A percentile compares a stretch with the other conserved stretches of the same genome.
Evolutionary conservation across 2,329 filamentous ascomycete species (phyloP).

Genomic region (Elsinoe fawcettii): DNA sequence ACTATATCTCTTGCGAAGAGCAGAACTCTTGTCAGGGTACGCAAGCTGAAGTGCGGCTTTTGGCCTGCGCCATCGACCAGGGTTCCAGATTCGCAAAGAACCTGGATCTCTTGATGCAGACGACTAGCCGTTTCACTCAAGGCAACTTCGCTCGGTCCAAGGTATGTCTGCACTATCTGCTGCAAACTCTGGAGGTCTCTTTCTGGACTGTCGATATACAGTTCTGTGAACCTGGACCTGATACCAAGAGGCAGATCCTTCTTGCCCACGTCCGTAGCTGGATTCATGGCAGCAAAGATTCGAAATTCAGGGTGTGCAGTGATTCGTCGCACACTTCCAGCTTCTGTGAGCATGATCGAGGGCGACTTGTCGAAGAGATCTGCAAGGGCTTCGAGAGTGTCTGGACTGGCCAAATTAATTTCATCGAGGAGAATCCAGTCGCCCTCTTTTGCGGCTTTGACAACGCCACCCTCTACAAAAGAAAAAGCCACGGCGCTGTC

Average conservation of each 20-base stretch:
- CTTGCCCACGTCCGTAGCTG: constrained; percentile 94
- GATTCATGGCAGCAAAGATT: constrained; percentile 98
- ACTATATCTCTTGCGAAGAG: constrained; percentile 82
- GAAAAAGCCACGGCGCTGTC: constrained; percentile 75
- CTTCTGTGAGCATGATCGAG: constrained; percentile 84
- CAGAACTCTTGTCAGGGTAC: constrained; percentile 83
- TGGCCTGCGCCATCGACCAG: constrained; percentile 93
- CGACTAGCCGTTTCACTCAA: constrained; percentile 68
- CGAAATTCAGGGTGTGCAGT: constrained; percentile 86
- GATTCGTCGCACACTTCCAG: constrained; percentile 84
- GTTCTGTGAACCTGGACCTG: constrained; percentile 85
- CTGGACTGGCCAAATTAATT: constrained; percentile 90
- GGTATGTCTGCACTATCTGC: constrained; percentile 79
- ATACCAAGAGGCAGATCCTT: constrained; percentile 84
- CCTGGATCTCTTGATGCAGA: constrained; percentile 82
- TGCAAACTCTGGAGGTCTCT: constrained; percentile 77
- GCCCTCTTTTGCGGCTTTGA: constrained; percentile 90
- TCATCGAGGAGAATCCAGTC: constrained; percentile 97
- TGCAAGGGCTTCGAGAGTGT: constrained; percentile 88
- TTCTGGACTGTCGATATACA: constrained; percentile 90
- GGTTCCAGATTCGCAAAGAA: constrained; percentile 68
- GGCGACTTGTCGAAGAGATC: constrained; percentile 76
- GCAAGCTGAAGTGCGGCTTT: constrained; percentile 91
- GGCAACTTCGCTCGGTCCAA: constrained; percentile 59
- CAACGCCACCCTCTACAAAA: constrained; percentile 91